A percentile compares a stretch with the other conserved stretches of the same genome.
phyloP scores from a whole-genome alignment of 208 protist genomes.

The Leishmania turanica region DNA sequence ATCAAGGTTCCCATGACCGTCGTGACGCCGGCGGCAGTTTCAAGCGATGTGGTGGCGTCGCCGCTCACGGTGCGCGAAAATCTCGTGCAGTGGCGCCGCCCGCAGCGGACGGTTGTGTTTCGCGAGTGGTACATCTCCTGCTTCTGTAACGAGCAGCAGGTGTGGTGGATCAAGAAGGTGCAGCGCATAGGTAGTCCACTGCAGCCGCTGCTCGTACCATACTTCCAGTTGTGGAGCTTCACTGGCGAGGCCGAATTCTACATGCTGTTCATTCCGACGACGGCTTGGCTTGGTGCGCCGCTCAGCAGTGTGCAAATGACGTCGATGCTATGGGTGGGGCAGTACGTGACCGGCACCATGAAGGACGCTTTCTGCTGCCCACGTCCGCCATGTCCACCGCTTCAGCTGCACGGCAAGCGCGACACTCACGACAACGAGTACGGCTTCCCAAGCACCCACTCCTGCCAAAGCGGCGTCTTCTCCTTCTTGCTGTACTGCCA shows the following conservation, averaged over 20 bases:
- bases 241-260: slow-evolving; percentile 81
- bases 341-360: slow-evolving; percentile 63
- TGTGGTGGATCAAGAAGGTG: slow-evolving; percentile 40
- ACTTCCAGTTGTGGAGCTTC: slow-evolving; percentile 69
- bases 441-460: slow-evolving; percentile 76
- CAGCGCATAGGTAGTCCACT: slow-evolving; percentile 39
- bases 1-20: slow-evolving; percentile 1
- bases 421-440: slow-evolving; percentile 66
- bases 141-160: slow-evolving; percentile 61
- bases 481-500: slow-evolving; percentile 54
- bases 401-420: slow-evolving; percentile 51
- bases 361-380: slow-evolving; percentile 70
- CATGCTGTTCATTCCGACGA: slow-evolving; percentile 54
- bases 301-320: slow-evolving; percentile 35
- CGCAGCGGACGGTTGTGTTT: slow-evolving; percentile 35
- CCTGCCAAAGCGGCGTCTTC: slow-evolving; percentile 59
- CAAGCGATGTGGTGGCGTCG: background rate
- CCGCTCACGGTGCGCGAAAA: slow-evolving; percentile 9
- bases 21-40: slow-evolving; percentile 1
- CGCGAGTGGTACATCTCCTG: slow-evolving; percentile 75
- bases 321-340: slow-evolving; percentile 60
- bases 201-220: slow-evolving; percentile 35
- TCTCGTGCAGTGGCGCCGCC: slow-evolving; percentile 33
- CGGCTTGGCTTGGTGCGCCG: slow-evolving; percentile 49
- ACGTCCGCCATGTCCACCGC: slow-evolving; percentile 69